Conservation (phyloP, 192 early-diverging fungal species). For the Coemansia sp. region DNA sequence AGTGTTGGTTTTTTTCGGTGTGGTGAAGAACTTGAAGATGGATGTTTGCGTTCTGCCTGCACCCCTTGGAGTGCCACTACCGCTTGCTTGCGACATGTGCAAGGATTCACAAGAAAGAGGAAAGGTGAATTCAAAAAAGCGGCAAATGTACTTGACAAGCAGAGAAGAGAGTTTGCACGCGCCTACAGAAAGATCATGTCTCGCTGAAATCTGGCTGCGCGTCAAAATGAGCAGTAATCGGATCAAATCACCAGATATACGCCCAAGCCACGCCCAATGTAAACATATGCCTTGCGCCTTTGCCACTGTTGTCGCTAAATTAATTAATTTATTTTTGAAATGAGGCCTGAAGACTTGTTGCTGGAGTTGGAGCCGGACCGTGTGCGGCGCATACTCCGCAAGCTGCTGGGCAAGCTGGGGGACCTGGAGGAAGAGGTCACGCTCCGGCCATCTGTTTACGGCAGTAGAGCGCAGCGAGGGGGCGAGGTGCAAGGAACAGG, state of each 20-base stretch:
- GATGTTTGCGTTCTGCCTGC: constrained; percentile 32
- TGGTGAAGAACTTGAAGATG: constrained; percentile 46
- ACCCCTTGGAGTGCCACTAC: constrained; percentile 35
- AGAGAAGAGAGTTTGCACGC: background rate
- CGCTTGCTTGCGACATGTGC: constrained; percentile 21
- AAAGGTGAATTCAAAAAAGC: background rate
- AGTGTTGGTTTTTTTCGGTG: constrained; percentile 18
- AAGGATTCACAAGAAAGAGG: background rate
- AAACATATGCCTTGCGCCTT: background rate
- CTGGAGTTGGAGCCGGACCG: constrained; percentile 25
- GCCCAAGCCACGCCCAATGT: too few species aligned
- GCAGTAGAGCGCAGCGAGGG: background rate
- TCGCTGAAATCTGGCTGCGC: background rate
- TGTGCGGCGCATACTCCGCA: constrained; percentile 36
- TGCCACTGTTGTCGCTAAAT: background rate
- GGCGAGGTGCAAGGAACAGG: background rate
- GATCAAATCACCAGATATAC: background rate
- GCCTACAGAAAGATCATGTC: background rate
- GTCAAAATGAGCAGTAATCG: background rate
- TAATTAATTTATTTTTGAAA: background rate
- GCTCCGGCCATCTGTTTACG: constrained; percentile 19
- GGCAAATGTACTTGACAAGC: background rate
- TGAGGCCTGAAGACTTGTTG: constrained; percentile 28
- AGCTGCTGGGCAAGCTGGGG: constrained; percentile 40
- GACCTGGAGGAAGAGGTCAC: constrained; percentile 39